phyloP scores from a whole-genome alignment of 208 protist genomes.

The Crithidia sp. region DNA sequence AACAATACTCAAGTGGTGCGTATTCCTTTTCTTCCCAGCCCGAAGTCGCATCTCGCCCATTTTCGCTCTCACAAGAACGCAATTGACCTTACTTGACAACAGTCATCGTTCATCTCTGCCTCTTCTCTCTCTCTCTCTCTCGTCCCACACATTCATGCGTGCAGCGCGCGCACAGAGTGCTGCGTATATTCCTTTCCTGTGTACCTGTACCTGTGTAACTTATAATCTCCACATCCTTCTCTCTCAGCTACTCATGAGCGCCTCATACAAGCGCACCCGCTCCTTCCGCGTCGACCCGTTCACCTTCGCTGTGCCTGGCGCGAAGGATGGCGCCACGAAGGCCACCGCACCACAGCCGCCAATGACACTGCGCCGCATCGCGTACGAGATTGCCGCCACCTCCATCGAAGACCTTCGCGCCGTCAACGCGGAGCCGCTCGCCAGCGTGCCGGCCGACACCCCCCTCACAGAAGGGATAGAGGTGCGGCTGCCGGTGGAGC shows the following conservation, averaged over 20 bases:
- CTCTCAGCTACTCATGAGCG: not conserved
- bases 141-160: too few relatives aligned
- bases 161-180: too few relatives aligned
- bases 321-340: not conserved
- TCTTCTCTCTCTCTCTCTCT: not conserved
- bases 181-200: too few relatives aligned
- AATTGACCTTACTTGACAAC: too few relatives aligned
- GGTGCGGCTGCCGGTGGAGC: conserved; percentile 46
- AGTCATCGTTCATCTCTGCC: too few relatives aligned
- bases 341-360: not conserved
- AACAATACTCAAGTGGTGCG: too few relatives aligned
- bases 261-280: not conserved
- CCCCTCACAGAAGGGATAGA: conserved; percentile 46
- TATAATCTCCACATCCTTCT: not conserved
- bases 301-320: conserved; percentile 21
- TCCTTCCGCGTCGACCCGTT: conserved; percentile 31
- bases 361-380: conserved; percentile 39
- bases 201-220: too few relatives aligned
- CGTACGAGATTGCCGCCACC: conserved; percentile 29
- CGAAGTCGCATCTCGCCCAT: too few relatives aligned
- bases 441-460: conserved; percentile 24
- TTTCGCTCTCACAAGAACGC: too few relatives aligned
- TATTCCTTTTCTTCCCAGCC: too few relatives aligned
- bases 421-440: conserved; percentile 53
- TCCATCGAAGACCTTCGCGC: conserved; percentile 55